Evolutionary conservation across 257 asterid genomes (phyloP), one percentile per base, ranked within the genome.

Genomic region (Fraxinus anomala): DNA sequence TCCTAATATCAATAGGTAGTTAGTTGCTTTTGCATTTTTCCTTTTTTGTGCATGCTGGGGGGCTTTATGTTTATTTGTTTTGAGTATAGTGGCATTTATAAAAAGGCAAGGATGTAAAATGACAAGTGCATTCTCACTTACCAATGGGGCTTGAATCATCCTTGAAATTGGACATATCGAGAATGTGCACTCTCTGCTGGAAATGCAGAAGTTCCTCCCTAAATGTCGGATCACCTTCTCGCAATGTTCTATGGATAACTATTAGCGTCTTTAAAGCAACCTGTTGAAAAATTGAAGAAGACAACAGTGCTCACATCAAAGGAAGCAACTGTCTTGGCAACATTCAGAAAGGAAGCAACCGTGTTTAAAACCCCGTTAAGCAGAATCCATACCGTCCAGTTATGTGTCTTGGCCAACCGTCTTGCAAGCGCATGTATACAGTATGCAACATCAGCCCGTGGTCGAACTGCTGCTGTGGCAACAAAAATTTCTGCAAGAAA

Each of bases 381-480:
- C 75, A 74, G 73, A 73, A 76, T 83, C 65, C 86, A 82, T 93
- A 93, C 99, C 94, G 97, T 95, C 99, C 99, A 95, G 74, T 93
- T 93, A 83, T 83, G 97, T 3, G 99, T 95, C 92, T 95, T 95
- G 0, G 92, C 91, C 91, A 95, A 85, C 83, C 99, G 84, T 86
- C 97, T 86, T 13, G 97, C 77, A 81, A 95, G 91, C 37, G 96
- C 99, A 74, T 91, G 97, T 81, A 93, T 84, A 87, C 99, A 95
- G 88, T 93, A 95, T 14, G 96, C 98, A 87, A 93, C 98, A 84
- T 95, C 98, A 79, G 94, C 96, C 73, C 97, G 89, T 72, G 99
- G 97, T 36, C 97, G 92, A 67, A 84, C 59, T 11, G 92, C 90
- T 3, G 98, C 88, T 72, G 96, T 88, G 84, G 89, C 94, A 71